Percentiles rank a stretch among this genome's conserved stretches.
Conservation (phyloP, 805 yeast genomes). For the Cyberlindnera maritima region DNA sequence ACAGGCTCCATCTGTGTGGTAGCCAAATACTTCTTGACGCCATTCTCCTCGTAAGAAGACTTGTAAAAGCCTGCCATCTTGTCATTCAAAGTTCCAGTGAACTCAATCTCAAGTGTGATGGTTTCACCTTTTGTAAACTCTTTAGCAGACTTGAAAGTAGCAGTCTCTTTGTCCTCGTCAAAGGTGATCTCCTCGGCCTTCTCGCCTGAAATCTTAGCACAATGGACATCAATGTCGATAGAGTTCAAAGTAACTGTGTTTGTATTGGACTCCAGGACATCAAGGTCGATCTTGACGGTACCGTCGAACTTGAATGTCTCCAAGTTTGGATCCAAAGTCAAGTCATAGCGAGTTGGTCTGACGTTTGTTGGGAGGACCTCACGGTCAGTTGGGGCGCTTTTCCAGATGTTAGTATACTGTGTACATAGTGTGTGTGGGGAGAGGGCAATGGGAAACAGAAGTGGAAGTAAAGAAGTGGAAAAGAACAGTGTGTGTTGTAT, state of each 20-base stretch:
- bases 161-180: conserved; percentile 58
- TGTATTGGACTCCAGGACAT: conserved; percentile 45
- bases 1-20: conserved; percentile 88
- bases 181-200: conserved; percentile 35
- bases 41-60: conserved; percentile 57
- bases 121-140: conserved; percentile 36
- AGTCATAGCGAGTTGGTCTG: conserved; percentile 70
- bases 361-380: conserved; percentile 60
- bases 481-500: background rate
- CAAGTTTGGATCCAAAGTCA: conserved; percentile 62
- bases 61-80: conserved; percentile 84
- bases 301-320: conserved; percentile 60
- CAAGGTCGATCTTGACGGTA: conserved; percentile 49
- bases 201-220: conserved; percentile 39
- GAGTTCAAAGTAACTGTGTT: conserved; percentile 54
- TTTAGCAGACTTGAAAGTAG: conserved; percentile 53
- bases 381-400: conserved; percentile 30
- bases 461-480: no score
- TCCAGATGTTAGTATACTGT: conserved; percentile 12
- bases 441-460: no score
- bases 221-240: conserved; percentile 59
- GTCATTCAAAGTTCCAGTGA: conserved; percentile 64
- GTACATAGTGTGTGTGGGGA: no score
- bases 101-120: conserved; percentile 47
- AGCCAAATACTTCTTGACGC: conserved; percentile 67